Percentiles rank a stretch among this genome's conserved stretches.
phyloP scores from a whole-genome alignment of 768 basidiomycete genomes.

The Auriscalpium microsporum region DNA sequence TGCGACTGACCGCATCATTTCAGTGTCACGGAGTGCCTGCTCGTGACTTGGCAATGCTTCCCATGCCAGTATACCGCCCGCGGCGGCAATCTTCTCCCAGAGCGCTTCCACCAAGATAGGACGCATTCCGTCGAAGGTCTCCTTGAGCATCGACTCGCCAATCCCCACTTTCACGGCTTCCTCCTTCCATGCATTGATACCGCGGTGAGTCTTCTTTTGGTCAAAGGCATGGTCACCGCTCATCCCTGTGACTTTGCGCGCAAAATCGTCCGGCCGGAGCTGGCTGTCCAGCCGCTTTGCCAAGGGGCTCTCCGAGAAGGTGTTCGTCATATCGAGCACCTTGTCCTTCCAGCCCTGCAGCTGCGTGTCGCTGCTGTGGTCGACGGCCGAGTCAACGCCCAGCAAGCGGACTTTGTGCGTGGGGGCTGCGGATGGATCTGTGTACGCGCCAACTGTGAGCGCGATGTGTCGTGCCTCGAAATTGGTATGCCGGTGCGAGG shows the following conservation, averaged over 20 bases:
- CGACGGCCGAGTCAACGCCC: neutral
- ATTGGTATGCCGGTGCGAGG: neutral
- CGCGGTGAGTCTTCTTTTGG: conserved; percentile 1
- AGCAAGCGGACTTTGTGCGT: neutral
- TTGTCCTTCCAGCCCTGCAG: neutral
- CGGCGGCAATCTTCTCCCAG: neutral
- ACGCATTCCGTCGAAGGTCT: neutral
- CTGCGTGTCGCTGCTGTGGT: neutral
- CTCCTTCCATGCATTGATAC: neutral
- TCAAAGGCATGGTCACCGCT: conserved; percentile 5
- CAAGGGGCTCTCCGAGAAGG: neutral
- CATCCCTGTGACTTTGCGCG: neutral
- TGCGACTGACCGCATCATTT: neutral
- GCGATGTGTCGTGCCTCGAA: neutral
- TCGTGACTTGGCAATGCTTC: neutral
- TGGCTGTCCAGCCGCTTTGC: neutral
- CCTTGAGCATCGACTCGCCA: neutral
- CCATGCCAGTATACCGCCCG: neutral
- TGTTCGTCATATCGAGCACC: neutral
- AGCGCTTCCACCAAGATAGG: neutral
- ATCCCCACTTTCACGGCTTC: neutral
- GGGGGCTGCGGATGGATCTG: no score
- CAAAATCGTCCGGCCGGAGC: neutral
- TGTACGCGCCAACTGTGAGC: no score
- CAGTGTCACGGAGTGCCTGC: neutral